Conservation (phyloP, 2,329 filamentous ascomycete species). For the Claviceps capensis region DNA sequence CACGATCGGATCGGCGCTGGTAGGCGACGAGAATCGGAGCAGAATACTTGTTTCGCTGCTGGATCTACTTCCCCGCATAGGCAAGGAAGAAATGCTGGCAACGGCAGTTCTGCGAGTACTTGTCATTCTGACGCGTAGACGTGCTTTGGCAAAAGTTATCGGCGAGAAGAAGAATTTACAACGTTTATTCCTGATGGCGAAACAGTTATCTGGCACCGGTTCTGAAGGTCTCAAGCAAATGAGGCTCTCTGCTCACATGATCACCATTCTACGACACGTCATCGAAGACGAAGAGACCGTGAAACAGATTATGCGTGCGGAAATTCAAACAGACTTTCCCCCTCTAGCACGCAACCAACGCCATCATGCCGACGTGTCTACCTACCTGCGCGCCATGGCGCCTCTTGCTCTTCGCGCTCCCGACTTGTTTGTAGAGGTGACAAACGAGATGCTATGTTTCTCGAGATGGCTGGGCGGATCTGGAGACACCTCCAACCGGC, state of each 20-base stretch:
- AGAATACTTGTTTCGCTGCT: conserved; percentile 65
- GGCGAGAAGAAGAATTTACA: conserved; percentile 84
- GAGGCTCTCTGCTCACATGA: conserved; percentile 47
- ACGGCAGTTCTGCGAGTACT: conserved; percentile 72
- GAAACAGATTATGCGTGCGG: conserved; percentile 80
- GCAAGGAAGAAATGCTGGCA: conserved; percentile 75
- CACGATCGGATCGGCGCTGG: conserved; percentile 42
- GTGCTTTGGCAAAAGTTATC: conserved; percentile 58
- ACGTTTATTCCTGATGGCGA: conserved; percentile 86
- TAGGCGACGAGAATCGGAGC: conserved; percentile 50
- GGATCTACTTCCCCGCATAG: conserved; percentile 70
- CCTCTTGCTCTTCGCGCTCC: conserved; percentile 71
- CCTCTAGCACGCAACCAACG: conserved; percentile 35
- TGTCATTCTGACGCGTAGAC: conserved; percentile 73
- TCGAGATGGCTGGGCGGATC: conserved; percentile 38
- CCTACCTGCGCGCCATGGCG: conserved; percentile 64
- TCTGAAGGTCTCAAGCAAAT: conserved; percentile 55
- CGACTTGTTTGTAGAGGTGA: conserved; percentile 73
- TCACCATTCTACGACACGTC: conserved; percentile 82
- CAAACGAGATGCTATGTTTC: conserved; percentile 72
- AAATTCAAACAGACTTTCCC: conserved; percentile 71
- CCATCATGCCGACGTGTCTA: conserved; percentile 49
- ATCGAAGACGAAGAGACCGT: conserved; percentile 88
- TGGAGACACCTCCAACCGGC: conserved; percentile 16
- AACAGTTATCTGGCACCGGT: conserved; percentile 70